Conservation (phyloP, 1,139 yeast genomes). For the Lodderomyces elongisporus region DNA sequence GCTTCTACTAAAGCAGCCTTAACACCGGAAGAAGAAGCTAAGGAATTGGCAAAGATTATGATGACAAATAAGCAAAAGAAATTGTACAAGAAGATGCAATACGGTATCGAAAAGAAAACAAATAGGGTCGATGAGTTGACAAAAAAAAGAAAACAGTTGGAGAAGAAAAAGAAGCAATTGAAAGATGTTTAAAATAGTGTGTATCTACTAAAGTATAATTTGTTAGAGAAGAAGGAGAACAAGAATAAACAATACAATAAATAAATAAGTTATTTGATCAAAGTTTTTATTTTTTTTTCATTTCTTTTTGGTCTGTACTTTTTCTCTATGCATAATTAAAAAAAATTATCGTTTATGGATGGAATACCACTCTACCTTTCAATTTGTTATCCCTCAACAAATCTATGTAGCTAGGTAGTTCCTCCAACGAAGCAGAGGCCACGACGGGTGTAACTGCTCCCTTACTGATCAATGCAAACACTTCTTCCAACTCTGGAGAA, state of each 20-base stretch:
- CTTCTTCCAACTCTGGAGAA: too few relatives aligned
- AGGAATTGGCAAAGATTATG: constrained; percentile 87
- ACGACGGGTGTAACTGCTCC: too few relatives aligned
- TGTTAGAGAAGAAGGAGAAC: too few relatives aligned
- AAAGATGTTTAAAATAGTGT: constrained; percentile 1
- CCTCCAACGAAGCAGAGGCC: too few relatives aligned
- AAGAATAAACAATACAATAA: too few relatives aligned
- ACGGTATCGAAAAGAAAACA: constrained; percentile 83
- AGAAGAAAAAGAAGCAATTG: constrained; percentile 42
- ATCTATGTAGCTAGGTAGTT: too few relatives aligned
- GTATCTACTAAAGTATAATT: background rate
- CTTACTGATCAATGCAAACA: too few relatives aligned
- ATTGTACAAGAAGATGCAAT: constrained; percentile 92
- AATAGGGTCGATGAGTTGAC: constrained; percentile 68
- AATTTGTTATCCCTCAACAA: too few relatives aligned
- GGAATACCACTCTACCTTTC: too few relatives aligned
- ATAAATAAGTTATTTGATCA: too few relatives aligned
- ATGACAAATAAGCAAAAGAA: constrained; percentile 96
- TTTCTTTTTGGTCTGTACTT: background rate
- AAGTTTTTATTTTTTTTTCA: background rate
- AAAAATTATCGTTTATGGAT: too few relatives aligned
- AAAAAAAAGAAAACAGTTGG: constrained; percentile 74
- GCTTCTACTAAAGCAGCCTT: constrained; percentile 4
- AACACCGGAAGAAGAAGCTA: constrained; percentile 62
- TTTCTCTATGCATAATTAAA: too few relatives aligned